A percentile compares a stretch with the other conserved stretches of the same genome.
These are phyloP conservation scores for Ceratocystis albifundus DNA, from an alignment of 2,329 filamentous ascomycete species.

Conservation along the genomic window DNA sequence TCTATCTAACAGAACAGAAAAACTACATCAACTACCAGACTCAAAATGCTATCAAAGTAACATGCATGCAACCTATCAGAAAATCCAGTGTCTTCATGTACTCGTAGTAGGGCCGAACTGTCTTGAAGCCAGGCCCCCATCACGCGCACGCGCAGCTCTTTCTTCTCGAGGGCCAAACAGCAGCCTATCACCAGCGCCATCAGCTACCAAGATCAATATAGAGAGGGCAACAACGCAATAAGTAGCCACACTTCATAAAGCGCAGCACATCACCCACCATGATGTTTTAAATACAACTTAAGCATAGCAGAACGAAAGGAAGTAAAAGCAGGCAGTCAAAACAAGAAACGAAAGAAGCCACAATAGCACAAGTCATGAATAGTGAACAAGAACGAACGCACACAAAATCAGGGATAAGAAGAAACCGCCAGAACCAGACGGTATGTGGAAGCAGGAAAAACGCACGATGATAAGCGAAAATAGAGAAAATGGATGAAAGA, in stretches of 20 bases:
- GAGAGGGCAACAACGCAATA: background rate
- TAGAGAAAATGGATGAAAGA: no score
- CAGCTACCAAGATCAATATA: background rate
- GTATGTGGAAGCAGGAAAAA: no score
- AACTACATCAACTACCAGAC: no score
- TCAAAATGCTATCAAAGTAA: background rate
- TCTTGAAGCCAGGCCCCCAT: background rate
- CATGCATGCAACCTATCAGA: background rate
- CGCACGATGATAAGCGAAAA: no score
- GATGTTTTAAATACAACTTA: no score
- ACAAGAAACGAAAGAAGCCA: background rate
- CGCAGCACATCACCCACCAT: no score
- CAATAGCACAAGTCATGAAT: background rate
- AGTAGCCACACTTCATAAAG: no score
- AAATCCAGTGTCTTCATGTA: background rate
- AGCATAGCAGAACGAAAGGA: no score
- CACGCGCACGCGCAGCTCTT: background rate
- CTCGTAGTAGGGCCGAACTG: background rate
- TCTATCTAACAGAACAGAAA: no score
- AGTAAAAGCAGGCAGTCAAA: no score
- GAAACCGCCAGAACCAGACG: no score
- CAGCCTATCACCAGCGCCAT: slow-evolving; percentile 6
- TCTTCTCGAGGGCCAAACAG: background rate
- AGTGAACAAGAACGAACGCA: background rate
- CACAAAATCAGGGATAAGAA: background rate